Base-by-base conservation (phyloP, 805 yeast genomes). In the Sugiyamaella boreocaroliniensis region DNA sequence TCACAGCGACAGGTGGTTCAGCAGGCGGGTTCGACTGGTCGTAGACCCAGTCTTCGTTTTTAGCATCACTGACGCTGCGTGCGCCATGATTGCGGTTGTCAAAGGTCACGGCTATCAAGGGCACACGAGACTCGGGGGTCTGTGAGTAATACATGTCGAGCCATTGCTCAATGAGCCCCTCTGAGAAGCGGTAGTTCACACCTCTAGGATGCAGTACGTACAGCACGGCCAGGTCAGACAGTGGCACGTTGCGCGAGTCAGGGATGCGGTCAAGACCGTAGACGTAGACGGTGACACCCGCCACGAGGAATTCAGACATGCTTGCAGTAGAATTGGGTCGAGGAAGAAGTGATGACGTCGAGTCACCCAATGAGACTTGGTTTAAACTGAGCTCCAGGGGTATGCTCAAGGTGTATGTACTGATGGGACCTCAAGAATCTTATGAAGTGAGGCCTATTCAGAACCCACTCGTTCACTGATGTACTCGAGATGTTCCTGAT, bases 71-170 rank as follows among this genome's bases (percentile, higher is more conserved):
- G 4, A 76, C 63, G 9, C 59, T 49, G 37, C 86, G 67, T 19
- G 66, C 67, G 2, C 86, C 85, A 59, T 81, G 86, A 62, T 81
- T 81, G 34, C 82, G 71, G 54, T 68, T 61, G 59, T 81, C 86
- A 56, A 77, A 77, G 0, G 79, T 69, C 10, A 78, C 77, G 45
- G 76, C 75, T 37, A 81, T 69, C 50, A 77, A 58, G 2, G 65
- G 61, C 16, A 52, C 29, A 9, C n/a, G 64, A 54, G 55, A 63
- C 65, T 48, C 67, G 29, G 7, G 44, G 12, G 15, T 45, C 42
- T 12, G 42, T 43, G 34, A 32, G 45, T 9, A 43, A 29, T 15
- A 45, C 41, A 20, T 22, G 20, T 29, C 48, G 12, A 45, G 48
- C 32, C 29, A 18, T 15, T 29, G 19, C 18, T 29, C 19, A 10